A percentile compares a stretch with the other conserved stretches of the same genome.
Conservation (phyloP, 2,329 filamentous ascomycete genomes). For the Bipolaris victoriae region DNA sequence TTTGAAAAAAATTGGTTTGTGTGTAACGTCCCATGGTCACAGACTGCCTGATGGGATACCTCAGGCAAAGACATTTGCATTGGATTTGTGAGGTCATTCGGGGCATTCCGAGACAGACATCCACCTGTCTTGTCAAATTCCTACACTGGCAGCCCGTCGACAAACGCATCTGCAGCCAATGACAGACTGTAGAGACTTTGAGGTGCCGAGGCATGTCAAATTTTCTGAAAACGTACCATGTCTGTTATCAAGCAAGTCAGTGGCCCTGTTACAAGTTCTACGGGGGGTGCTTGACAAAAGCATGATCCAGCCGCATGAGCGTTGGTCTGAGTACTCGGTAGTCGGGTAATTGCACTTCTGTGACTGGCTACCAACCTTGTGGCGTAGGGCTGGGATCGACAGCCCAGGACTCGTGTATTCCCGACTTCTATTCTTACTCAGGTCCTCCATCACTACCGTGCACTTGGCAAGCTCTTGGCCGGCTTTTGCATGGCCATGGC, state of each 20-base stretch:
- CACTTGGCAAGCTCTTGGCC: slow-evolving; percentile 2
- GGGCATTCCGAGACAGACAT: slow-evolving; percentile 3
- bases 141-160: slow-evolving; percentile 9
- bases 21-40: not conserved
- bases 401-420: not conserved
- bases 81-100: not conserved
- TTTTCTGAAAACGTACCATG: not conserved
- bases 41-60: not conserved
- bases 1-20: not conserved
- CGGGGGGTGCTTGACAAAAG: slow-evolving; percentile 5
- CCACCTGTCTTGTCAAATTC: slow-evolving; percentile 6
- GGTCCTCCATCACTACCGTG: not conserved
- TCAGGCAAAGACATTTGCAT: not conserved
- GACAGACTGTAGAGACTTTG: not conserved
- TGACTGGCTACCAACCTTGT: not conserved
- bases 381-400: not conserved
- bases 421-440: slow-evolving; percentile 1
- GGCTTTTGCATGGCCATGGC: slow-evolving; percentile 2
- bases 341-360: not conserved
- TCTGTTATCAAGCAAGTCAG: slow-evolving; percentile 1
- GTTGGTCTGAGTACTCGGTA: slow-evolving; percentile 1
- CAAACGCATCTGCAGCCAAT: slow-evolving; percentile 6
- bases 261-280: slow-evolving; percentile 6
- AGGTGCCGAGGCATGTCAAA: slow-evolving; percentile 7
- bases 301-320: not conserved